Base-by-base conservation (phyloP, 257 asterid genomes). In the Cynanchum wilfordii region DNA sequence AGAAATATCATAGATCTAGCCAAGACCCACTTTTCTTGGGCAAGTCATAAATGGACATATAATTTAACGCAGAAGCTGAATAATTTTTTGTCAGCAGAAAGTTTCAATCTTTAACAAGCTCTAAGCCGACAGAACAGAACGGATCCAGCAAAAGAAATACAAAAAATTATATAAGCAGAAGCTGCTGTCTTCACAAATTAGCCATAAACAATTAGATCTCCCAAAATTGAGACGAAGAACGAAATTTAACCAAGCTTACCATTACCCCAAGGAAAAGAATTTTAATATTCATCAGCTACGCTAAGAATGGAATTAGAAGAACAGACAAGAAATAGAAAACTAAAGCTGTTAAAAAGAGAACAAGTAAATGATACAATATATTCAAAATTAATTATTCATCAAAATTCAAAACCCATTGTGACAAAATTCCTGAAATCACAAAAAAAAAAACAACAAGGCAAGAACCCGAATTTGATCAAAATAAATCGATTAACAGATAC, bases 161-260 rank as follows among this genome's bases (percentile, higher is more conserved):
- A 33, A 16, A 30, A 50, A 9, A 56, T 27, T 10, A 56, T 8
- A 16, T 25, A 1, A 30, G 15, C 55, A 66, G 30, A 54, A 64
- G 40, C 68, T 45, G 29, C 44, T 42, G 36, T 11, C 27, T 33
- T 56, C 50, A 29, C 57, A 59, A 42, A 68, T 15, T 36, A 63
- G 54, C 20, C 9, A 55, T 45, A 3, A 47, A 75, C 5, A 7
- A 75, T 40, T 30, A 75, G 75, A 75, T 59, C 79, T 57, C 55
- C 16, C 22, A 11, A 64, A 64, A 6, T 2, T 16, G 50, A 38
- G 19, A 49, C 15, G 49, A 64, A 51, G 25, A 67, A 22, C 33
- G 24, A 9, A 50, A 42, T 20, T 27, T 6, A 42, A 45, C 45
- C 63, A 69, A 69, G 60, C 73, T 69, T 69, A 69, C 47, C 49